Percentiles rank a stretch among this genome's conserved stretches.
Evolutionary conservation across 2,329 filamentous ascomycete species (phyloP).

Genomic region (Scleromitrula shiraiana): DNA sequence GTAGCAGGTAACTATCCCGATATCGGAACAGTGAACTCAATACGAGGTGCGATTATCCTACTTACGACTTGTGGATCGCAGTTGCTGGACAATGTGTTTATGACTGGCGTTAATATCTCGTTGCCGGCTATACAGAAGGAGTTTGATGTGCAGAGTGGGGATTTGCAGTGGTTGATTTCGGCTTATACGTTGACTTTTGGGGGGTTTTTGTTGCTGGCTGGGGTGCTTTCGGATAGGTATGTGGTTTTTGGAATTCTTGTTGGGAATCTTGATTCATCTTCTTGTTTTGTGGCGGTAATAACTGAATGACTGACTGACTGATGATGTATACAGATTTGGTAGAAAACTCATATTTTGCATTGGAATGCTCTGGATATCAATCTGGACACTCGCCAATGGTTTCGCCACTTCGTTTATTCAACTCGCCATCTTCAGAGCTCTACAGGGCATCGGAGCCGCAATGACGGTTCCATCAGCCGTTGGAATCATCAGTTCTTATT

Average conservation of each 20-base stretch:
- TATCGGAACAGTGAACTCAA: slow-evolving; percentile 30
- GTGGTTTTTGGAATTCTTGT: too few relatives aligned
- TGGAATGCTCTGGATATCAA: slow-evolving; percentile 31
- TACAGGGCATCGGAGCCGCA: slow-evolving; percentile 39
- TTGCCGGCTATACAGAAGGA: slow-evolving; percentile 35
- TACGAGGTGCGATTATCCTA: slow-evolving; percentile 33
- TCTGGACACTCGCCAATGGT: slow-evolving; percentile 32
- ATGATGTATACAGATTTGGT: slow-evolving; percentile 26
- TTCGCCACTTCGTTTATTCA: slow-evolving; percentile 37
- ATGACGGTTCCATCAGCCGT: slow-evolving; percentile 41
- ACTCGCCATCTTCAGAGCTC: slow-evolving; percentile 36
- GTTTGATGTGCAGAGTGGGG: slow-evolving; percentile 29
- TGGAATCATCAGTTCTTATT: slow-evolving; percentile 37
- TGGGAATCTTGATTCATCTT: neutral
- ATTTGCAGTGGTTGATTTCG: slow-evolving; percentile 36
- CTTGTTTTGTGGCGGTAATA: neutral
- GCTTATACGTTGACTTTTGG: slow-evolving; percentile 36
- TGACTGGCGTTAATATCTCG: slow-evolving; percentile 36
- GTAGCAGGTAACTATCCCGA: slow-evolving; percentile 2
- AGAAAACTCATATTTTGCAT: slow-evolving; percentile 33
- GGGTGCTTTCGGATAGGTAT: slow-evolving; percentile 29
- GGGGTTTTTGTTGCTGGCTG: slow-evolving; percentile 30
- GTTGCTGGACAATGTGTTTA: slow-evolving; percentile 37
- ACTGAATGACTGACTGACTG: neutral
- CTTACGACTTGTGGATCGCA: slow-evolving; percentile 36